These are phyloP conservation scores for Podospora didyma DNA, from an alignment of 495 filamentous ascomycete genomes.

Conservation along the genomic window DNA sequence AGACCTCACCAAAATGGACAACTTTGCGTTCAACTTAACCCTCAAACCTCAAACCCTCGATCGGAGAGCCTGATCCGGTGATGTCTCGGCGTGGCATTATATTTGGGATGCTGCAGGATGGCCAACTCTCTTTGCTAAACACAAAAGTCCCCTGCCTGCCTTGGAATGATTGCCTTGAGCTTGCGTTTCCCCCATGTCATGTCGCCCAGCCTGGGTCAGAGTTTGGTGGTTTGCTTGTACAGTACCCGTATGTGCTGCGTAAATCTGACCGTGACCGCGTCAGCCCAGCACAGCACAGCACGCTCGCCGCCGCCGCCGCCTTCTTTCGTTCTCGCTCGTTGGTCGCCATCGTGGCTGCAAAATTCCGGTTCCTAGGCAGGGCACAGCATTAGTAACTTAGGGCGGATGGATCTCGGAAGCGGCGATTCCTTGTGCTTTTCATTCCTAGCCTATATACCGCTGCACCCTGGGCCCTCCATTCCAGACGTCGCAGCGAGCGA, in stretches of 20 bases:
- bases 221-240: too few relatives aligned
- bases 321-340: not conserved
- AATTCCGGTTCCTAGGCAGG: not conserved
- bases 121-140: not conserved
- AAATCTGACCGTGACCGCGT: too few relatives aligned
- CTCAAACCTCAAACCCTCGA: not conserved
- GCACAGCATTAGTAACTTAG: slow-evolving; percentile 3
- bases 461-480: slow-evolving; percentile 13
- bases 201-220: too few relatives aligned
- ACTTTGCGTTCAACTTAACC: too few relatives aligned
- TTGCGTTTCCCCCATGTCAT: not conserved
- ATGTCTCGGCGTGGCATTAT: slow-evolving; percentile 6
- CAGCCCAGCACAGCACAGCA: too few relatives aligned
- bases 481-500: slow-evolving; percentile 18
- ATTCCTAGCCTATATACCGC: slow-evolving; percentile 22
- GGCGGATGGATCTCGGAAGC: slow-evolving; percentile 14
- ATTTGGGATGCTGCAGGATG: not conserved
- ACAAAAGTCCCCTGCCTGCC: not conserved
- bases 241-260: too few relatives aligned
- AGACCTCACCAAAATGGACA: too few relatives aligned
- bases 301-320: not conserved
- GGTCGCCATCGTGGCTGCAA: not conserved
- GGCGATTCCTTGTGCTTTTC: slow-evolving; percentile 12
- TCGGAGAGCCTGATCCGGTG: slow-evolving; percentile 6
- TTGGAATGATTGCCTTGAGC: not conserved